Evolutionary conservation across 768 basidiomycete species (phyloP).

Genomic region (Macrocybe gigantea): DNA sequence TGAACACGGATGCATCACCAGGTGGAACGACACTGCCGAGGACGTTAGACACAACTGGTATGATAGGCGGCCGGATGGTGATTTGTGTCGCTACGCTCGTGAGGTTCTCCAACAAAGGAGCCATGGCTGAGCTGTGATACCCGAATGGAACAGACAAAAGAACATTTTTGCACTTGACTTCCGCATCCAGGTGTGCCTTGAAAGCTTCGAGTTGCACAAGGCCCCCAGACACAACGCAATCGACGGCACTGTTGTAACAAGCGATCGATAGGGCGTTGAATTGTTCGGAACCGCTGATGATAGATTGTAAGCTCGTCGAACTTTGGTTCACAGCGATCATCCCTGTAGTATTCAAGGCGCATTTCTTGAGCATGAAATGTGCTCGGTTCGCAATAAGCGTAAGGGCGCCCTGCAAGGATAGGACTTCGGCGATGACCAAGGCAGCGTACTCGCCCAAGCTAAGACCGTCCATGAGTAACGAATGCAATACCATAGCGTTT

Average conservation of each 20-base stretch:
- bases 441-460: slow-evolving; percentile 78
- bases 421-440: slow-evolving; percentile 54
- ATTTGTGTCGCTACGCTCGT: slow-evolving; percentile 29
- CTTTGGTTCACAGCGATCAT: slow-evolving; percentile 55
- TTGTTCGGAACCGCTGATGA: slow-evolving; percentile 23
- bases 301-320: slow-evolving; percentile 23
- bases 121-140: slow-evolving; percentile 65
- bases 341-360: slow-evolving; percentile 37
- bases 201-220: slow-evolving; percentile 35
- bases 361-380: slow-evolving; percentile 48
- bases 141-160: slow-evolving; percentile 53
- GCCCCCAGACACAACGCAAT: slow-evolving; percentile 59
- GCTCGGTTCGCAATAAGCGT: slow-evolving; percentile 52
- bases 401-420: slow-evolving; percentile 53
- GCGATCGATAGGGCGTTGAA: slow-evolving; percentile 42
- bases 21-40: slow-evolving; percentile 45
- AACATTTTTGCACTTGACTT: slow-evolving; percentile 30
- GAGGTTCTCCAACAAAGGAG: slow-evolving; percentile 47
- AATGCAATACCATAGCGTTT: background rate
- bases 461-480: slow-evolving; percentile 4
- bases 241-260: slow-evolving; percentile 55
- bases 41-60: slow-evolving; percentile 63
- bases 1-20: slow-evolving; percentile 44
- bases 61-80: slow-evolving; percentile 36
- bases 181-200: slow-evolving; percentile 30